Evolutionary conservation across 148 eudicot species (phyloP), one percentile per base, ranked within the genome.

Genomic region (Spergularia bocconei): DNA sequence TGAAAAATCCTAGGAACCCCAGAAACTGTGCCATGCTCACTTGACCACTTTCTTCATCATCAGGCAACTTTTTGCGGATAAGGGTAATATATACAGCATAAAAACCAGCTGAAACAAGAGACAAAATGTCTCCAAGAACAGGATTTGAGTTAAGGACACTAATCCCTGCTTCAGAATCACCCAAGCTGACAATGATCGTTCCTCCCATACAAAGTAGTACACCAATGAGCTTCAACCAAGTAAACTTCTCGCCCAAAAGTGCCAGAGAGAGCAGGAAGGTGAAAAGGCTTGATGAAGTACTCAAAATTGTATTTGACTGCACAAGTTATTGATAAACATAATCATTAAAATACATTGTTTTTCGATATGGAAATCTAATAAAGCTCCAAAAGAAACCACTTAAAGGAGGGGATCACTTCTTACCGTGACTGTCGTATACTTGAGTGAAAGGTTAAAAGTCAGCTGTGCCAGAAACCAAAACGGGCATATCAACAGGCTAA

Each of bases 141-240:
- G 92, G 97, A 53, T 89, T 89, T 54, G 97, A 87, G 82, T 90
- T 91, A 74, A 85, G 77, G 63, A 56, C 78, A 76, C 82, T 86
- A 53, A 67, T 75, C 29, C 78, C 91, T 13, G 86, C 33, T 75
- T 81, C 80, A 7, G 93, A 83, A 83, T 96, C 98, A 25, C 99
- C 99, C 80, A 92, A 84, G 78, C 98, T 91, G 51, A 92, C 99
- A 82, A 96, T 86, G 48, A 92, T 75, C 0, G 98, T 91, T 56
- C 99, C 99, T 75, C 90, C 97, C 99, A 96, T 96, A 84, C 99
- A 96, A 73, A 96, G 97, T 47, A 96, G 88, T 69, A 96, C 97
- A 61, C 99, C 91, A 13, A 81, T 20, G 58, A 96, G 86, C 87
- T 96, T 96, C 72, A 92, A 61, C 99, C 98, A 92, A 79, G 97